Percentiles rank a stretch among this genome's conserved stretches.
These are phyloP conservation scores for Parietaria judaica DNA, from an alignment of 306 rosid genomes.

Conservation along the genomic window DNA sequence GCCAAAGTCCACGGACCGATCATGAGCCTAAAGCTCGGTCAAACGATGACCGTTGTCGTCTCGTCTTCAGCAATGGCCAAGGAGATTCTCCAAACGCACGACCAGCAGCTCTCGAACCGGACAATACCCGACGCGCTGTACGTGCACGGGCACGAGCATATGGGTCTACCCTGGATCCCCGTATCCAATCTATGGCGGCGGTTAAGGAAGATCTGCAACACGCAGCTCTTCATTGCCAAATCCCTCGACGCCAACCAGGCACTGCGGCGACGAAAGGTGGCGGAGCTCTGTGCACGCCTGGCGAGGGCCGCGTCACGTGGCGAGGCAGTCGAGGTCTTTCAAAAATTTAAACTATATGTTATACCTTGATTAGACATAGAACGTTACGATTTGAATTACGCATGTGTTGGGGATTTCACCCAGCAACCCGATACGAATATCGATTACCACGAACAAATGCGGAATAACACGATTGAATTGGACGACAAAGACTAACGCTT, in stretches of 20 bases:
- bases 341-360: no score
- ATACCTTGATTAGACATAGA: no score
- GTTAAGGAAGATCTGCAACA: constrained; percentile 27
- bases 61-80: constrained; percentile 33
- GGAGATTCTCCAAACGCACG: constrained; percentile 32
- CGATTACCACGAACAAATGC: no score
- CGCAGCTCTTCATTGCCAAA: constrained; percentile 18
- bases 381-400: no score
- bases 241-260: constrained; percentile 27
- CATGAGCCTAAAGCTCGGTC: constrained; percentile 36
- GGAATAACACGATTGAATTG: no score
- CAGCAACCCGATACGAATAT: no score
- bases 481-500: no score
- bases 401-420: no score
- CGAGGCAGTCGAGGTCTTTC: constrained; percentile 15
- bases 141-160: constrained; percentile 17
- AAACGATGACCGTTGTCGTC: constrained; percentile 22
- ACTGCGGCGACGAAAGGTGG: constrained; percentile 18
- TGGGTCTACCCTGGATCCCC: constrained; percentile 34
- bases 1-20: constrained; percentile 34
- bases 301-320: constrained; percentile 4
- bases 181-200: constrained; percentile 28
- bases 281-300: constrained; percentile 10
- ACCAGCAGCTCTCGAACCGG: constrained; percentile 23
- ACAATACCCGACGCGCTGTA: constrained; percentile 23